Base-by-base conservation (phyloP, 768 basidiomycete species). In the Rossbeevera mucosa region DNA sequence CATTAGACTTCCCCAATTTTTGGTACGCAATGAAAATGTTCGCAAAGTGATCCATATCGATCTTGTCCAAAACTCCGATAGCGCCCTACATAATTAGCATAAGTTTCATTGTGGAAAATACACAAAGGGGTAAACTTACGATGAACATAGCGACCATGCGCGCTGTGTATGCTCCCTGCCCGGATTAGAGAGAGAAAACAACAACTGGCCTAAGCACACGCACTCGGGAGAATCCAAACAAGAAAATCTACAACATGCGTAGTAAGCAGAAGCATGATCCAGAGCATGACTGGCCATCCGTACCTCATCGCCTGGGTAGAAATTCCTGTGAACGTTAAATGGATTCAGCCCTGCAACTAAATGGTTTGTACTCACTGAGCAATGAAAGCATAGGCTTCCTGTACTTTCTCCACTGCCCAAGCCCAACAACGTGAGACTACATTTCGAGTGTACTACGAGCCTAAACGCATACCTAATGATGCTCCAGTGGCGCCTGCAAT, bases 371-470 rank as follows among this genome's bases (percentile, higher is more conserved):
- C 86, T 66, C 59, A 88, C 86, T 89, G 85, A 20, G 87, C 80
- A 59, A 89, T 83, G 62, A 89, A 89, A n/a, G 79, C 83, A 68
- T 88, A 87, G 29, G 82, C 86, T 57, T 88, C 85, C 68, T 88
- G 82, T 2, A 89, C 83, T 61, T 89, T 88, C 52, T 83, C 82
- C 36, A 71, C 85, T 88, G 57, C 13, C 44, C 24, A 24, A 11
- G 59, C 14, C 41, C 28, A 21, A n/a, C 11, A 21, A 26, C 25
- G n/a, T 48, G 26, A 59, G 57, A 21, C 38, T 38, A 20, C 18
- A 52, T 46, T 18, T 43, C 18, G 36, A 5, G 30, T 14, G 3
- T 12, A 38, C 28, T 28, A 28, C 28, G 33, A 31, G 6, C 20
- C 26, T 2, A 1, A 28, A 26, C 29, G 40, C 63, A 30, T 62